Base-by-base conservation (phyloP, 1,284 basidiomycete genomes). In the Heterobasidion occidentale region DNA sequence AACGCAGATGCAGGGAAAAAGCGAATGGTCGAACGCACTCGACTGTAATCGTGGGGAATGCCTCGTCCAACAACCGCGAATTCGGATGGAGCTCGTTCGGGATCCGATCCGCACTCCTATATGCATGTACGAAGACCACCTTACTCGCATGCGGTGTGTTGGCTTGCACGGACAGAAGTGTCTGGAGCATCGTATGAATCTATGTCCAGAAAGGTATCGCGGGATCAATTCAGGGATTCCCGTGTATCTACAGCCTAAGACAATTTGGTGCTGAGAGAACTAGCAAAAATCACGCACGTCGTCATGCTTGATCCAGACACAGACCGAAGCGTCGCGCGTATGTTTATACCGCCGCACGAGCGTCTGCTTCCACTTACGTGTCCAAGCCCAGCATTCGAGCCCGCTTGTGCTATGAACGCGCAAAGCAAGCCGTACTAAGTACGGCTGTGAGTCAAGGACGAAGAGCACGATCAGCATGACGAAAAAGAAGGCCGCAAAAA, bases 11-110 rank as follows among this genome's bases (percentile, higher is more conserved):
- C 42, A 45, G 20, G 12, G 5, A 48, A n/a, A 19, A n/a, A 27
- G 20, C 4, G 20, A 3, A 48, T 12, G 7, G 3, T 33, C 11
- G 27, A 15, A 46, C 61, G 36, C 6, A 62, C 61, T 83, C 82
- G 33, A 84, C 69, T 0, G 83, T 84, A 8, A 83, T 77, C 53
- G 79, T 76, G 1, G 83, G 82, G 60, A 84, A 85, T 3, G 79
- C 79, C 68, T 84, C 81, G 48, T 84, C 82, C 38, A 85, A 64
- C 55, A 84, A 78, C 78, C 60, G 49, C 7, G 59, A 59, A 19
- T 63, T 64, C 8, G 62, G 59, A 27, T 56, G 58, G 17, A 65
- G 58, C 46, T 65, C 64, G 42, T 55, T 59, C 12, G 62, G 62
- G 44, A 62, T 56, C 33, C 35, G 42, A 14, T 55, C 58, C 4